Evolutionary conservation across 2,329 filamentous ascomycete species (phyloP).

Genomic region (Microdochium bolleyi): DNA sequence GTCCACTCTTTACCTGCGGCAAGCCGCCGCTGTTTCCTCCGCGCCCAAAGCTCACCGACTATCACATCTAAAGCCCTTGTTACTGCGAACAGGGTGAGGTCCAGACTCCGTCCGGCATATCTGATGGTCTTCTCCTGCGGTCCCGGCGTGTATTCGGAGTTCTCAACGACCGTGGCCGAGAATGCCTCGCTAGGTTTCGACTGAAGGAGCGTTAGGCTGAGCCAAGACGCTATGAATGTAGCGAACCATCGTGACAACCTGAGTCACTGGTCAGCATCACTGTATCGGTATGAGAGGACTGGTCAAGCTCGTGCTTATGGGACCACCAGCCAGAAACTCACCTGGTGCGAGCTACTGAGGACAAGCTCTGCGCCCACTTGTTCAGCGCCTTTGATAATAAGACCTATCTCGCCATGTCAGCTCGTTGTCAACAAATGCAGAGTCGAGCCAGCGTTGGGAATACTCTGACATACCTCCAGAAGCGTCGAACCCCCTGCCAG

Average conservation of each 20-base stretch:
- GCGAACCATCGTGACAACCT: slow-evolving; percentile 51
- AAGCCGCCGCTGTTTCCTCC: slow-evolving; percentile 33
- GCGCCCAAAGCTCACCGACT: slow-evolving; percentile 57
- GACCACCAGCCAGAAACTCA: not conserved
- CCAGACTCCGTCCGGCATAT: slow-evolving; percentile 65
- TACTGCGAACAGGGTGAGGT: slow-evolving; percentile 72
- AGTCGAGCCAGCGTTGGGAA: too few species aligned
- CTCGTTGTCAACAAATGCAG: too few species aligned
- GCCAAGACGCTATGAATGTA: slow-evolving; percentile 49
- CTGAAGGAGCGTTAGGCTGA: slow-evolving; percentile 49
- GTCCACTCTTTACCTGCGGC: slow-evolving; percentile 36
- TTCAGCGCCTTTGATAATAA: not conserved
- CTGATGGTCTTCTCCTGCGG: slow-evolving; percentile 10
- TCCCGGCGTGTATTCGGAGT: not conserved
- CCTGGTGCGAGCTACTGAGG: not conserved
- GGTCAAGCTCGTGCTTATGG: not conserved
- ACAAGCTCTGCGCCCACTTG: not conserved
- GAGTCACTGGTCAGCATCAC: not conserved
- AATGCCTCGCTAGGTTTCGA: slow-evolving; percentile 38
- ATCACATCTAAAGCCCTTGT: slow-evolving; percentile 67
- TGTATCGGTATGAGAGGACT: not conserved
- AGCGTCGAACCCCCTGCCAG: slow-evolving; percentile 53
- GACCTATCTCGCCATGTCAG: not conserved
- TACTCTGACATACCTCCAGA: slow-evolving; percentile 39
- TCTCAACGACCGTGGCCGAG: slow-evolving; percentile 24